Evolutionary conservation across 1,284 basidiomycete species (phyloP).

Genomic region (Gomphus sp.): DNA sequence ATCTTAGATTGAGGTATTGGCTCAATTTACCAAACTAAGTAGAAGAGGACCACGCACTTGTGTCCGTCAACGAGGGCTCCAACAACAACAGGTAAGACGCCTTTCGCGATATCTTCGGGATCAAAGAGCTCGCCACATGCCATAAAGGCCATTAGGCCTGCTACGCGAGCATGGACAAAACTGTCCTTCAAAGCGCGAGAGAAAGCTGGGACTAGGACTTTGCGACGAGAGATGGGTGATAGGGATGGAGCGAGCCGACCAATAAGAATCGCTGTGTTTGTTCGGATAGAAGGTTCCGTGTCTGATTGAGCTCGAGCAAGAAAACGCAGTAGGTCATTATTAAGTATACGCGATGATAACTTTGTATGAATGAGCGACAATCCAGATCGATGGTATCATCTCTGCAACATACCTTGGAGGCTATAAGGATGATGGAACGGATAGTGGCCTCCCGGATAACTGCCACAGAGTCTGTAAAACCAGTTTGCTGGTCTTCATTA

Average conservation of each 20-base stretch:
- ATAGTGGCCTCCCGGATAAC: conserved; percentile 93
- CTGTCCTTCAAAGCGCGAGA: conserved; percentile 83
- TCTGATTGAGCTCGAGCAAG: conserved; percentile 93
- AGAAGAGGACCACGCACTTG: conserved; percentile 47
- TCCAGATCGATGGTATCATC: not conserved
- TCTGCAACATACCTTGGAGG: conserved; percentile 58
- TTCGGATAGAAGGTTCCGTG: conserved; percentile 88
- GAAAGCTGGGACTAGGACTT: conserved; percentile 95
- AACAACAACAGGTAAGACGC: conserved; percentile 81
- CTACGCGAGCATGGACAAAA: conserved; percentile 91
- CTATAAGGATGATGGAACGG: conserved; percentile 77
- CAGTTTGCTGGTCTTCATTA: conserved; percentile 62
- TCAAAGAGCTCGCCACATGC: conserved; percentile 91
- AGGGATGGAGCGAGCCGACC: conserved; percentile 84
- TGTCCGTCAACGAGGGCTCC: conserved; percentile 82
- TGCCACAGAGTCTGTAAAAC: conserved; percentile 90
- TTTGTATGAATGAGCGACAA: conserved; percentile 20
- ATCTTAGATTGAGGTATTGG: conserved; percentile 29
- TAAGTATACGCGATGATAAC: conserved; percentile 87
- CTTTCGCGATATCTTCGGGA: conserved; percentile 78
- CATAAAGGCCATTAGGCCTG: conserved; percentile 94
- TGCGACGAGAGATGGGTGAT: conserved; percentile 83
- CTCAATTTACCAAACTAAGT: not conserved
- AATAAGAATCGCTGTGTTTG: conserved; percentile 95
- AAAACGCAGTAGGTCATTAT: conserved; percentile 91